Evolutionary conservation across 176 grass and related monocot species (phyloP).

Genomic region (Paspalum vaginatum): DNA sequence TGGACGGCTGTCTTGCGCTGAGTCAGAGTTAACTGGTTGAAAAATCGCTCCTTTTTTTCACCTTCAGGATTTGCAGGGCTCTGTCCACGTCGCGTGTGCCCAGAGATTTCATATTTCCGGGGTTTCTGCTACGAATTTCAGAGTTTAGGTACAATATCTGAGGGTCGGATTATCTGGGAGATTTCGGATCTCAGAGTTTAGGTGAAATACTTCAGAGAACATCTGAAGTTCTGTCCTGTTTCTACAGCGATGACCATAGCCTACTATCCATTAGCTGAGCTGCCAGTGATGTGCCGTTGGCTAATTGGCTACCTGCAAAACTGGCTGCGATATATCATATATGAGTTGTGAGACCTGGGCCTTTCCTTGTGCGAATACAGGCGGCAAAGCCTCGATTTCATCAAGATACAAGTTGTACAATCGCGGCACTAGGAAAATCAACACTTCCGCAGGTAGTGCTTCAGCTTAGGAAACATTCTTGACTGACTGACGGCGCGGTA

Average conservation of each 20-base stretch:
- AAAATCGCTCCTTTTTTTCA: background rate
- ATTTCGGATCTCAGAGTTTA: background rate
- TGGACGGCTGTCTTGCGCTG: background rate
- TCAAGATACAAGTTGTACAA: too few species aligned
- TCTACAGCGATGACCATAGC: background rate
- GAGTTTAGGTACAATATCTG: background rate
- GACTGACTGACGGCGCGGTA: background rate
- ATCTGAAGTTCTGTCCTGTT: background rate
- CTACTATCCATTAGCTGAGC: too few species aligned
- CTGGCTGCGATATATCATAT: too few species aligned
- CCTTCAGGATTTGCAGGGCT: background rate
- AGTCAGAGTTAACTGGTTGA: background rate
- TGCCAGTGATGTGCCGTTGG: too few species aligned
- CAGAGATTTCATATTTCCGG: background rate
- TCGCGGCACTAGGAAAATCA: background rate
- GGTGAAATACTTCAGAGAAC: background rate
- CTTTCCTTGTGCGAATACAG: too few species aligned
- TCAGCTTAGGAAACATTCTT: slow-evolving; percentile 4
- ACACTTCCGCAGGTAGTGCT: background rate
- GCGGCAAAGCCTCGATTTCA: too few species aligned
- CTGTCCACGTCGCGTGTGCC: background rate
- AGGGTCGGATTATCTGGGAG: background rate
- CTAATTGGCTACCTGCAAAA: too few species aligned
- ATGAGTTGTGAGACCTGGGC: too few species aligned
- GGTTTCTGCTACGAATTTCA: background rate